Evolutionary conservation across 345 rosid species (phyloP).

Genomic region (Populus simonii): DNA sequence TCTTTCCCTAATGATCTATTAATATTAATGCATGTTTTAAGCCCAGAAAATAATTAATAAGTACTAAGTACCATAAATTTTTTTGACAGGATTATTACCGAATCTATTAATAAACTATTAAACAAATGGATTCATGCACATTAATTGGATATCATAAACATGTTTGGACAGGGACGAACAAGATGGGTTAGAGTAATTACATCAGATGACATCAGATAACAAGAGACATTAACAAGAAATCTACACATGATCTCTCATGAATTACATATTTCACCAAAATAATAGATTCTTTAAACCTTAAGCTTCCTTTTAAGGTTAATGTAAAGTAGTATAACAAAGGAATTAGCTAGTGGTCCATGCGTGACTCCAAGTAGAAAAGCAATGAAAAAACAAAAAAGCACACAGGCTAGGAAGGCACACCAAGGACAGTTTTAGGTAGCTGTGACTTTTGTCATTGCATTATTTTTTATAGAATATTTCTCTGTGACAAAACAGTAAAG

Average conservation of each 20-base stretch:
- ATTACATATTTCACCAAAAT: neutral
- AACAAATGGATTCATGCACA: too few species aligned
- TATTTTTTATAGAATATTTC: constrained; percentile 1
- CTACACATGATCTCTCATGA: neutral
- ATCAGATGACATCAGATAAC: neutral
- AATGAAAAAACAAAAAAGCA: neutral
- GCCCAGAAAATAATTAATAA: too few species aligned
- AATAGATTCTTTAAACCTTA: neutral
- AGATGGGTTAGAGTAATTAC: neutral
- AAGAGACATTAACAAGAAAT: neutral
- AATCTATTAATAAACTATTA: too few species aligned
- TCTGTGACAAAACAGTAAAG: constrained; percentile 20
- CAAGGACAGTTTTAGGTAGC: neutral
- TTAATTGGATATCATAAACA: neutral
- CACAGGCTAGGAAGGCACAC: too few species aligned
- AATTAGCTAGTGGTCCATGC: too few species aligned
- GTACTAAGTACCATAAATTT: too few species aligned
- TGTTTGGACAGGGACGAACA: neutral
- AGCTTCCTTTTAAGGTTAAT: neutral
- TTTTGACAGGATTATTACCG: too few species aligned
- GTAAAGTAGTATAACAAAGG: too few species aligned
- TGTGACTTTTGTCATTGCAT: constrained; percentile 19
- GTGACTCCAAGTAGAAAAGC: neutral
- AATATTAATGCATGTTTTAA: neutral
- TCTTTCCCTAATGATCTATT: neutral